Evolutionary conservation across 2,329 filamentous ascomycete genomes (phyloP).

Genomic region (Botrytis pseudocinerea): DNA sequence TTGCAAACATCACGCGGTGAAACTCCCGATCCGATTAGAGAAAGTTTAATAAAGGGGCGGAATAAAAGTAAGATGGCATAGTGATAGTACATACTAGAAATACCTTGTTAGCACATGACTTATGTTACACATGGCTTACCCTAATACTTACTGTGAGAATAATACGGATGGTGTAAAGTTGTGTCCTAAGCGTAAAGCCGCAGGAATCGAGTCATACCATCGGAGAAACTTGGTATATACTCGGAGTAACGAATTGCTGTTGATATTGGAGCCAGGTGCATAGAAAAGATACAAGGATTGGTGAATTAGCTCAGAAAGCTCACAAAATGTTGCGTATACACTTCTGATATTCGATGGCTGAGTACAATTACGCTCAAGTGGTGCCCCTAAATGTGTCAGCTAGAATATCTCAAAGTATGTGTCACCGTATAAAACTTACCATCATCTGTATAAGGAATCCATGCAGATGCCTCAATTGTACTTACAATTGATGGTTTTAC

Average conservation of each 20-base stretch:
- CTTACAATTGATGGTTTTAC: constrained; percentile 61
- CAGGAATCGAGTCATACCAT: constrained; percentile 70
- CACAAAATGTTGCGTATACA: constrained; percentile 68
- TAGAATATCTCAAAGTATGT: neutral
- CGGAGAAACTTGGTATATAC: constrained; percentile 68
- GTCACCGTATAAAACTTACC: constrained; percentile 26
- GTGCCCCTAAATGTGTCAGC: constrained; percentile 30
- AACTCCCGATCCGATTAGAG: constrained; percentile 34
- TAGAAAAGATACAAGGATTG: constrained; percentile 62
- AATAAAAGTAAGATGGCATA: constrained; percentile 73
- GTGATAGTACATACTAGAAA: constrained; percentile 66
- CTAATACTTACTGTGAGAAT: constrained; percentile 66
- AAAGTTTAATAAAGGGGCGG: constrained; percentile 55
- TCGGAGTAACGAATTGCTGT: constrained; percentile 60
- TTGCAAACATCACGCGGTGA: constrained; percentile 38
- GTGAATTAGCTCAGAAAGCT: constrained; percentile 72
- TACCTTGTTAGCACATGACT: neutral
- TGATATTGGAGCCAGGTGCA: constrained; percentile 65
- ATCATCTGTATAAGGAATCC: constrained; percentile 41
- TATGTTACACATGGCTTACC: too few relatives aligned
- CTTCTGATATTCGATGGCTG: constrained; percentile 69
- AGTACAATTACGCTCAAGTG: constrained; percentile 60
- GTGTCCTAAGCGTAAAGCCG: constrained; percentile 62
- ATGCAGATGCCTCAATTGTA: constrained; percentile 60
- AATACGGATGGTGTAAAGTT: constrained; percentile 73